Percentiles rank a stretch among this genome's conserved stretches.
Evolutionary conservation across 1,139 yeast species (phyloP).

Genomic region (Protomyces pachydermus): DNA sequence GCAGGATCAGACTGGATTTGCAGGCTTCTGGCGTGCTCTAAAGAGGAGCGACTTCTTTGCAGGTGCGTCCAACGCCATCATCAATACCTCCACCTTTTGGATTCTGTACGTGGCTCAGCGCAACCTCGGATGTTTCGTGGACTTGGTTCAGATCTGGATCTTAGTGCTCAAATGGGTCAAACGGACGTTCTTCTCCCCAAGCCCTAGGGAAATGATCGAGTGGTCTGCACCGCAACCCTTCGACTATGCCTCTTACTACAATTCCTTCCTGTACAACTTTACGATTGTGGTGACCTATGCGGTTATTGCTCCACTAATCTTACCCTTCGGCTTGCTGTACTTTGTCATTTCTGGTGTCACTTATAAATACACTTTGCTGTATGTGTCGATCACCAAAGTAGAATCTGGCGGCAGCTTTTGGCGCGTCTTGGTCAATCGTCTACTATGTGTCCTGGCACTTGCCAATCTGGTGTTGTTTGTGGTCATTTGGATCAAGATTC

Average conservation of each 20-base stretch:
- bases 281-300: constrained; percentile 44
- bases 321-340: constrained; percentile 40
- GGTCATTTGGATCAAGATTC: constrained; percentile 40
- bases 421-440: constrained; percentile 41
- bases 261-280: constrained; percentile 40
- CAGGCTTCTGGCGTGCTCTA: constrained; percentile 31
- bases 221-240: constrained; percentile 42
- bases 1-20: constrained; percentile 31
- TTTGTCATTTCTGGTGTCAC: constrained; percentile 39
- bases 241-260: constrained; percentile 40
- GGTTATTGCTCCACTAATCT: constrained; percentile 42
- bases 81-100: constrained; percentile 44
- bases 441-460: constrained; percentile 40
- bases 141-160: constrained; percentile 39
- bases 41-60: constrained; percentile 17
- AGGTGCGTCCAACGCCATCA: constrained; percentile 35
- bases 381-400: constrained; percentile 42
- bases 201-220: constrained; percentile 41
- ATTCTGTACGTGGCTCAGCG: constrained; percentile 42
- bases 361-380: constrained; percentile 41
- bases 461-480: constrained; percentile 42
- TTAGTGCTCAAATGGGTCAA: constrained; percentile 37
- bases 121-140: constrained; percentile 39
- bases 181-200: constrained; percentile 38
- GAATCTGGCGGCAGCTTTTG: constrained; percentile 44